Percentiles rank a stretch among this genome's conserved stretches.
These are phyloP conservation scores for Globomyces pollinis-pini DNA, from an alignment of 192 early-diverging fungal genomes.

Conservation along the genomic window DNA sequence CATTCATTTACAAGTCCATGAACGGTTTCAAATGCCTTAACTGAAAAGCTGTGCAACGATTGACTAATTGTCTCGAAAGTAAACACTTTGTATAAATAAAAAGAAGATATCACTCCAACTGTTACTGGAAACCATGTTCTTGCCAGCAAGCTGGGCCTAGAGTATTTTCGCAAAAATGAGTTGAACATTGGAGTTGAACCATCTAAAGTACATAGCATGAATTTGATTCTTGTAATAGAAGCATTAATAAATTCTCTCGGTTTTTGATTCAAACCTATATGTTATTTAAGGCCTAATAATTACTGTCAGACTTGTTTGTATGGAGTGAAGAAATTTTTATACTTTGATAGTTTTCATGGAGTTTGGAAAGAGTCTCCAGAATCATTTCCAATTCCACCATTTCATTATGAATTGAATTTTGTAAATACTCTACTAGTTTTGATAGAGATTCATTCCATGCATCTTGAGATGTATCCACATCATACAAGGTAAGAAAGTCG, in stretches of 20 bases:
- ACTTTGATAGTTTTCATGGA: too few relatives aligned
- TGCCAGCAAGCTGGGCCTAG: slow-evolving; percentile 43
- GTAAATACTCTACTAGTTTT: background rate
- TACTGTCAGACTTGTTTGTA: too few relatives aligned
- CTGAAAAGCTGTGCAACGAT: slow-evolving; percentile 37
- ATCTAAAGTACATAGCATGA: background rate
- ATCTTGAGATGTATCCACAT: background rate
- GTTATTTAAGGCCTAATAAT: too few relatives aligned
- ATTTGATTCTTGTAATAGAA: background rate
- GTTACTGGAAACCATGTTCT: slow-evolving; percentile 67
- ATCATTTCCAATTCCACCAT: slow-evolving; percentile 2
- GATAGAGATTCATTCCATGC: background rate
- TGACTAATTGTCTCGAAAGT: slow-evolving; percentile 39
- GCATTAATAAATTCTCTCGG: background rate
- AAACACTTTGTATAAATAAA: slow-evolving; percentile 24
- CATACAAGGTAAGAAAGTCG: background rate
- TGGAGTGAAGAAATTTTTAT: too few relatives aligned
- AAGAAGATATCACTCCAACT: slow-evolving; percentile 35
- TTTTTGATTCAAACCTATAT: background rate
- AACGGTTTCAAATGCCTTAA: slow-evolving; percentile 46
- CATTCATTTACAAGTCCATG: slow-evolving; percentile 66
- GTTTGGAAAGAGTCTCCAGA: background rate
- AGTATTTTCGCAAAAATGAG: slow-evolving; percentile 32
- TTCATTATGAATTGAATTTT: background rate
- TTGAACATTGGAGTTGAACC: background rate